Base-by-base conservation (phyloP, 179 eudicot genomes). In the Amaranthus tricolor region DNA sequence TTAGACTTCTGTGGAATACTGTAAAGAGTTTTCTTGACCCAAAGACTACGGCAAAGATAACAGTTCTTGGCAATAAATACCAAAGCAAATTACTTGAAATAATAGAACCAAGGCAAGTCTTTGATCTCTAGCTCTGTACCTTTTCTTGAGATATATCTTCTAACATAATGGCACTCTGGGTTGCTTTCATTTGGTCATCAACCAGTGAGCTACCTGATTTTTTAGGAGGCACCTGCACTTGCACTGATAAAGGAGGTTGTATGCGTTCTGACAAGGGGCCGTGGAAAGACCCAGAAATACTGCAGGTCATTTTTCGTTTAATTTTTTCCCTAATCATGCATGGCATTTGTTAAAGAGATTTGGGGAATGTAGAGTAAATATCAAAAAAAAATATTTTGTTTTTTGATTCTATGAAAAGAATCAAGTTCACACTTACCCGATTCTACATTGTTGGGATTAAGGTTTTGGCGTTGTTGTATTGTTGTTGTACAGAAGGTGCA, bases 1-100 rank as follows among this genome's bases (percentile, higher is more conserved):
- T 95, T 74, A 91, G 98, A 85, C 89, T 93, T 66, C 76, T 95
- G 76, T 93, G 99, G 99, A 93, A 88, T 82, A 93, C 92, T 58
- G 90, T 93, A 51, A 95, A 95, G 82, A 79, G 98, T 60, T 95
- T 95, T 82, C 93, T 95, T 68, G 97, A 95, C 83, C 97, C 99
- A 71, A 91, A 93, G 85, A 95, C 99, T 79, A 86, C 99, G 76
- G 83, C 97, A 55, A 95, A 95, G 85, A 95, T 95, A 75, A 83
- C 85, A 75, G 98, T 96, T 84, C 87, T 93, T 56, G 92, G 99
- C 50, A 90, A 88, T 85, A 96, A 93, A 76, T 96, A 86, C 73
- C 98, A 96, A 81, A 91, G 97, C 91, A 93, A 90, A 82, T 76
- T 96, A 85, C 97, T 96, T 76, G 99, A 93, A 83, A 74, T 84